These are phyloP conservation scores for Quercus alba DNA, from an alignment of 306 rosid species.

Conservation along the genomic window DNA sequence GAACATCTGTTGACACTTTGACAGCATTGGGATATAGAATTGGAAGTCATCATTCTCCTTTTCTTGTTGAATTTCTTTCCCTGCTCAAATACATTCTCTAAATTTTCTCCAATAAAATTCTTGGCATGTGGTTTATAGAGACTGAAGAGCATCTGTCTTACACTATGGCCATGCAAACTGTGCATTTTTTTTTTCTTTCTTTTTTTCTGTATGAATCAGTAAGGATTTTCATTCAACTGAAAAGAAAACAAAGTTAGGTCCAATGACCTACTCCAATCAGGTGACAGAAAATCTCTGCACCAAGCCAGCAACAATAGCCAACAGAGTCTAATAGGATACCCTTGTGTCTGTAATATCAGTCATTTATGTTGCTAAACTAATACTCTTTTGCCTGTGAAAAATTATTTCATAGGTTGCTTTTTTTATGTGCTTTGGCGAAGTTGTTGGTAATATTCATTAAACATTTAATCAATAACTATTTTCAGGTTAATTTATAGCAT, in stretches of 20 bases:
- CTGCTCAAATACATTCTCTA: background rate
- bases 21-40: background rate
- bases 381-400: background rate
- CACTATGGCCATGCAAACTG: background rate
- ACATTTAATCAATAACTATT: background rate
- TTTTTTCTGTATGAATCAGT: too few relatives aligned
- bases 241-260: too few relatives aligned
- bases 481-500: background rate
- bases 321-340: background rate
- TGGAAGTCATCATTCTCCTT: background rate
- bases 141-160: slow-evolving; percentile 12
- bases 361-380: background rate
- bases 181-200: background rate
- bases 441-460: background rate
- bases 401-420: background rate
- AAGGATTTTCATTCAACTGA: too few relatives aligned
- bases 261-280: too few relatives aligned
- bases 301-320: too few relatives aligned
- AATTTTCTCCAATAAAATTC: background rate
- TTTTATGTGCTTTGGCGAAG: background rate
- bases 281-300: too few relatives aligned
- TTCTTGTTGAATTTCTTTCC: background rate
- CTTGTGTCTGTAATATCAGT: background rate
- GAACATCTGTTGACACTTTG: background rate
- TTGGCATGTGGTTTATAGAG: background rate